Percentiles rank a stretch among this genome's conserved stretches.
Conservation (phyloP, 148 eudicot genomes). For the Vaccinium darrowii region DNA sequence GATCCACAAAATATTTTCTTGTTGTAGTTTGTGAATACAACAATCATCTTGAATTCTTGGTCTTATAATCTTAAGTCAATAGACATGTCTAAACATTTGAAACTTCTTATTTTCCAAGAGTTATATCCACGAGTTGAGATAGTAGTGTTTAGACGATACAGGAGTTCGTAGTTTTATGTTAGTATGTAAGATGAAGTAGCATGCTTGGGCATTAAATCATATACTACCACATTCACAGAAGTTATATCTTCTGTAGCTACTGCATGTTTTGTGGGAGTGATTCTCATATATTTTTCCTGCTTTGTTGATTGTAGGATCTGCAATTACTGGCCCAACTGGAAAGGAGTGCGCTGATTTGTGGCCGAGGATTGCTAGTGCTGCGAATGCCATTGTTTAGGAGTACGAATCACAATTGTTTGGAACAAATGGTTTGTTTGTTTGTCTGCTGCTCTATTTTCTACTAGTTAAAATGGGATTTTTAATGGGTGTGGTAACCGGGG, state of each 20-base stretch:
- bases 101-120: background rate
- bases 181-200: background rate
- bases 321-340: constrained; percentile 64
- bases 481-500: background rate
- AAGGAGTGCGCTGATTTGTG: constrained; percentile 50
- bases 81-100: background rate
- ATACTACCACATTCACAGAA: background rate
- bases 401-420: background rate
- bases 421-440: background rate
- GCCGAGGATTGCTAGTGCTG: constrained; percentile 37
- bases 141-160: background rate
- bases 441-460: background rate
- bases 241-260: background rate
- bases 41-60: background rate
- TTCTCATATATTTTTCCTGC: background rate
- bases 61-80: background rate
- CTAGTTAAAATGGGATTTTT: background rate
- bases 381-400: constrained; percentile 52
- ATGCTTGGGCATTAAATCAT: background rate
- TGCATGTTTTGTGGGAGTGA: background rate
- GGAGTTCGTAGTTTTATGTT: background rate
- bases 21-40: background rate
- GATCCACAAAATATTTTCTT: background rate
- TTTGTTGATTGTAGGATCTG: constrained; percentile 42
- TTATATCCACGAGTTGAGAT: background rate